Base-by-base conservation (phyloP, 2,329 filamentous ascomycete species). In the Zalaria sp. region DNA sequence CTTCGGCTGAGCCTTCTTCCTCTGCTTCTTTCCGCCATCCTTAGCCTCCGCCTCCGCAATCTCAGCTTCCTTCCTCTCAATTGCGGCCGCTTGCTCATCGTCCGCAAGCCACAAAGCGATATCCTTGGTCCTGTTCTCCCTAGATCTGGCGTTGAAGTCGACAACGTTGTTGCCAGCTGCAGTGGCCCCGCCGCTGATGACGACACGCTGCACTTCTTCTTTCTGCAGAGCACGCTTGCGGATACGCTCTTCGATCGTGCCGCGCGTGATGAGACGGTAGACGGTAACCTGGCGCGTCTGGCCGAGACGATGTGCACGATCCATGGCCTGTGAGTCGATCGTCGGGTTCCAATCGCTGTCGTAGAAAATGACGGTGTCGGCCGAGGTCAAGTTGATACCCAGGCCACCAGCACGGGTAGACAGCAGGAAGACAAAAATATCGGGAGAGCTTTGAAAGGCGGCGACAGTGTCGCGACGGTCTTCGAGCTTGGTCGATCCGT, bases 331-430 rank as follows among this genome's bases (percentile, higher is more conserved):
- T 41, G 85, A 93, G 61, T 98, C 91, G 56, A 96, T 96, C 3
- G 91, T 96, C 0, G 91, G 91, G 60, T 98, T 98, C 91, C 91
- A 98, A 62, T 98, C 91, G 7, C 86, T 93, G 60, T 98, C 91
- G 72, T 98, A 98, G 68, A 98, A 98, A 63, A 98, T 96, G 64
- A 98, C 91, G 0, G 91, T 98, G 60, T 98, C 91, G 18, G 91
- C 91, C 40, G 84, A 82, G 4, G 91, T 96, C 51, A 98, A 69
- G 57, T 98, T 98, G 71, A 98, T 98, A 67, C 91, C 91, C 18
- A 98, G 74, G 70, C 91, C 91, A 76, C 91, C 91, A 32, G 91
- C 91, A 63, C 91, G 87, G 0, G 91, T 98, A 18, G 87, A 94
- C 34, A 98, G 71, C 31, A 98, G 69, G 73, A 98, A 98, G 53